Percentiles rank a stretch among this genome's conserved stretches.
Evolutionary conservation across 106 monocot species (phyloP).

Genomic region (Phalaenopsis aphrodite): DNA sequence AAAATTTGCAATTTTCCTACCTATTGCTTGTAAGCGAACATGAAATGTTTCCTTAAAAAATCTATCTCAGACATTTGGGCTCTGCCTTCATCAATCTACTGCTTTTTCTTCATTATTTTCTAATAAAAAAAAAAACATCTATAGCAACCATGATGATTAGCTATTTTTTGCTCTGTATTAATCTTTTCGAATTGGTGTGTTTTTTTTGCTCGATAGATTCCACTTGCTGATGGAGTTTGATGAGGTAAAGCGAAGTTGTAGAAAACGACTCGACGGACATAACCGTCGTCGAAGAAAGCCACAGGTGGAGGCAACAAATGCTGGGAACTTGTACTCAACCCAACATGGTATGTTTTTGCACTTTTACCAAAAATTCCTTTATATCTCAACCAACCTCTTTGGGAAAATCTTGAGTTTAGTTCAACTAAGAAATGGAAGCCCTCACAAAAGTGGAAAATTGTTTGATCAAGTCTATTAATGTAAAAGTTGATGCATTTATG

Average conservation of each 20-base stretch:
- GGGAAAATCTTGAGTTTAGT: too few species aligned
- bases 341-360: constrained; percentile 40
- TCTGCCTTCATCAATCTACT: not conserved
- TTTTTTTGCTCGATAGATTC: constrained; percentile 23
- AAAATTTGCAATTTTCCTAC: too few species aligned
- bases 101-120: too few species aligned
- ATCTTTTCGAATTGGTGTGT: not conserved
- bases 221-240: constrained; percentile 64
- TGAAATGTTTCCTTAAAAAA: too few species aligned
- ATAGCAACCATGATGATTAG: not conserved
- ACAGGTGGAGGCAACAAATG: constrained; percentile 34
- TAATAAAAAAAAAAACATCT: too few species aligned
- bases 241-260: constrained; percentile 84
- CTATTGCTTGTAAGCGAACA: too few species aligned
- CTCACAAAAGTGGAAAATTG: too few species aligned
- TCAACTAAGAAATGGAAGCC: too few species aligned
- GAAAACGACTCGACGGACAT: constrained; percentile 94
- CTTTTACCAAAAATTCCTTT: too few species aligned
- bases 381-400: too few species aligned
- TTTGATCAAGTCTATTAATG: not conserved
- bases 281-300: constrained; percentile 69
- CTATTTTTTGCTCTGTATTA: not conserved
- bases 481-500: not conserved
- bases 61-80: not conserved
- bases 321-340: constrained; percentile 32